Percentiles rank a stretch among this genome's conserved stretches.
These are phyloP conservation scores for Penstemon eatonii DNA, from an alignment of 257 asterid genomes.

Conservation along the genomic window DNA sequence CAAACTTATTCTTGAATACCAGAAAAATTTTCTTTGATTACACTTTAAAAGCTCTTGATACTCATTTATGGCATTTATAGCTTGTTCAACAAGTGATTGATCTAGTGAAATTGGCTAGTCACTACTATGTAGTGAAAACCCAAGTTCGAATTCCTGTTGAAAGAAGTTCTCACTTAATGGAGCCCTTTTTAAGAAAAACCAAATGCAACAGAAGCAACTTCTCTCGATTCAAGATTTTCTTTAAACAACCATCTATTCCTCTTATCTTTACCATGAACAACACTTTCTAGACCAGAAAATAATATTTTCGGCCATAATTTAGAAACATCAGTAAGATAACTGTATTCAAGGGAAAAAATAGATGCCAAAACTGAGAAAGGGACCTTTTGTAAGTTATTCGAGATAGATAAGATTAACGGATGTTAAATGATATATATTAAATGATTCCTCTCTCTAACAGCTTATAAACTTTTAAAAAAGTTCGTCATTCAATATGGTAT, in stretches of 20 bases:
- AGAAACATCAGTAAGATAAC: slow-evolving; percentile 44
- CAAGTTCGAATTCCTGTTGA: too few relatives aligned
- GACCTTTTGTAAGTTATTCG: slow-evolving; percentile 53
- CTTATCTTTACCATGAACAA: slow-evolving; percentile 36
- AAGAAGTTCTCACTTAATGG: too few relatives aligned
- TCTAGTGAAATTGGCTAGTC: too few relatives aligned
- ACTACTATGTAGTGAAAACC: too few relatives aligned
- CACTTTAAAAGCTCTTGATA: slow-evolving; percentile 45
- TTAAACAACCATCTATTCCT: slow-evolving; percentile 6
- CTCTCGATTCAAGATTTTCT: slow-evolving; percentile 36
- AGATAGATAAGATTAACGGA: slow-evolving; percentile 53
- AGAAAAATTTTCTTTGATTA: slow-evolving; percentile 52
- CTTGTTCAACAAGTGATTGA: slow-evolving; percentile 31
- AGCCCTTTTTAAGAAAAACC: slow-evolving; percentile 48
- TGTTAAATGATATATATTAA: too few relatives aligned
- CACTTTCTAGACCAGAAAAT: slow-evolving; percentile 50
- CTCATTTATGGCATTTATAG: slow-evolving; percentile 35
- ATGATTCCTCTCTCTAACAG: too few relatives aligned
- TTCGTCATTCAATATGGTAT: too few relatives aligned
- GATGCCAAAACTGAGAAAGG: too few relatives aligned
- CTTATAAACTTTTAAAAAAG: too few relatives aligned
- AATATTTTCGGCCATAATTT: slow-evolving; percentile 70
- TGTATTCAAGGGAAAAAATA: too few relatives aligned
- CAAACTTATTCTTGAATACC: slow-evolving; percentile 61
- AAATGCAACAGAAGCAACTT: slow-evolving; percentile 63